Evolutionary conservation across 192 early-diverging fungal genomes (phyloP), one percentile per base, ranked within the genome.

Genomic region (Lunasporangiospora selenospora): DNA sequence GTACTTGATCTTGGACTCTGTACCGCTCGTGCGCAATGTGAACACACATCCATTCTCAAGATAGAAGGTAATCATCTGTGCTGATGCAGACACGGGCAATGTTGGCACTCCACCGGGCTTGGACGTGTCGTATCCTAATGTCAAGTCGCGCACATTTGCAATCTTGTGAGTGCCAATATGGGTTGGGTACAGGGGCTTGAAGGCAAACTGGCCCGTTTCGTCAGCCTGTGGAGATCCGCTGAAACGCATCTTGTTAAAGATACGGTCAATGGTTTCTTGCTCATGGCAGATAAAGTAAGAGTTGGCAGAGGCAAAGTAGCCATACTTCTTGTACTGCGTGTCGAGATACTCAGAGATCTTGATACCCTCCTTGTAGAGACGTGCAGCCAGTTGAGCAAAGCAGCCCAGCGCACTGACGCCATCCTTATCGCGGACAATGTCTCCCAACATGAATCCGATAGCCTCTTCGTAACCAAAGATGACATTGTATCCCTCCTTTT

Each of bases 401-500:
- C 85, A 71, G 3, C 80, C 93, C 41, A 93, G 75, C 1, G 95
- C 96, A 19, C 88, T 89, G 39, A 98, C 80, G 45, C 96, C 96
- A 61, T 98, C 96, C 78, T 98, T 98, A 80, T 98, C 95, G 30
- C 86, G 83, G 34, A 96, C 95, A 43, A 85, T 79, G 42, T 85
- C 78, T 37, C 85, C 85, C 47, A 88, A 73, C 85, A 93, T 94
- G 77, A 93, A 91, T 29, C 93, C 95, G 45, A 98, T 95, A 16
- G 96, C 95, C 81, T 98, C 95, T 73, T 98, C 96, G 67, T 92
- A 98, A 13, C 88, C 93, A 73, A 98, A 95, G 23, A 88, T 77
- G 6, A 88, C 88, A 53, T 86, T 57, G 40, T 85, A 83, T 15
- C 91, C 91, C 57, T 85, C 62, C 15, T 78, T 62, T 56, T 84